Base-by-base conservation (phyloP, 805 yeast species). In the Kluyveromyces dobzhanskii region DNA sequence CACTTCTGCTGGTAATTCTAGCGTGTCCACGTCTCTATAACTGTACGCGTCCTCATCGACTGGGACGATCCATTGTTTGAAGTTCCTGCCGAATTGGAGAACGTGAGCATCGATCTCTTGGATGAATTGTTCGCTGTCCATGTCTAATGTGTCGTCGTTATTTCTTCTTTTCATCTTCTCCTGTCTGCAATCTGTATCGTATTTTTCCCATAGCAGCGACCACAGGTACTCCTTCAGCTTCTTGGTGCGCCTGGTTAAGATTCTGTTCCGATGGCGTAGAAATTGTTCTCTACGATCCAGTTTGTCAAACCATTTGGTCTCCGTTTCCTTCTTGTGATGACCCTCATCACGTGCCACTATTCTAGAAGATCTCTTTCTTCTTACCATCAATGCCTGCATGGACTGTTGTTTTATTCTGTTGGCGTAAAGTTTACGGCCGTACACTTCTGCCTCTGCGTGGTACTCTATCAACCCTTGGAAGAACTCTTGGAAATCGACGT, bases 351-450 rank as follows among this genome's bases (percentile, higher is more conserved):
- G 77, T 14, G 81, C 82, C 47, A 80, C 84, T 32, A 84, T 58
- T 58, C 92, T 70, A 1, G 86, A 75, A 0, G 90, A 82, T 47
- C 85, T 69, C 50, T 84, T 83, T 50, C 92, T 69, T 41, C 82
- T 74, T 3, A 78, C 78, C 51, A 84, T 59, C 39, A 84, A 56
- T 17, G 71, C 72, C 35, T 73, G 75, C 70, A 83, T 67, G 46
- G 81, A 78, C 33, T 73, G 69, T 40, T 79, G 85, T 53, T 75
- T 78, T 47, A 70, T 73, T 48, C 82, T 65, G 45, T 73, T 74
- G 17, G 36, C 42, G 13, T 51, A 31, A 21, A 56, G 32, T 29
- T 55, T 51, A 14, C 56, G 44, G n/a, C 56, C 49, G 35, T 52
- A 47, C 13, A 59, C 43, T 31, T 46, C 49, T 36, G 52, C 54